Base-by-base conservation (phyloP, 371 early-diverging fungal genomes). In the Rhizopus microsporus region DNA sequence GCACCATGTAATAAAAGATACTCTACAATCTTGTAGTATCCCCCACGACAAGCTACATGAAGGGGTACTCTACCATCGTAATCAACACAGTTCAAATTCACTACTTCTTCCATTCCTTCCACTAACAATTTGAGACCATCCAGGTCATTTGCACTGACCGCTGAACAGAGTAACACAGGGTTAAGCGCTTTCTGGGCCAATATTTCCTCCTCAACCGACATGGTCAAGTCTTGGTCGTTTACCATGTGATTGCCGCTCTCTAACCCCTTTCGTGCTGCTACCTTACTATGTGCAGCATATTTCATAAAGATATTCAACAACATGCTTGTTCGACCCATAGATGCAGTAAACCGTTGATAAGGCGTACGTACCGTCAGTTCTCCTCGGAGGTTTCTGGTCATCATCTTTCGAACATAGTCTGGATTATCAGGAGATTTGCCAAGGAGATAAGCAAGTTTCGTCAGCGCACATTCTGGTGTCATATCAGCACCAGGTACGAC, bases 401-500 rank as follows among this genome's bases (percentile, higher is more conserved):
- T 90, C 60, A 93, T 71, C 37, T 79, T 78, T 16, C 97, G 92
- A 50, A 93, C 89, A 53, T 76, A 60, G 12, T 86, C 83, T 4
- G 90, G 86, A 46, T 81, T 56, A 44, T 72, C 54, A n/a, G 82
- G 86, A 3, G 45, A 31, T 44, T 71, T 73, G 17, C 94, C 93
- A 1, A 98, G 78, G 34, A 98, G 71, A 64, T 96, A 98, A 15
- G 93, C 89, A 4, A 98, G 85, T 66, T 98, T 98, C 9, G 97
- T 93, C 10, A 97, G 69, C 0, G 98, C 98, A 62, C 95, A 95
- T 77, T 97, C 98, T 6, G 96, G 90, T 1, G 98, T 97, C 97
- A 97, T 95, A 67, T 97, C 98, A n/a, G 89, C 83, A 13, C 99
- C 99, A 1, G 99, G 92, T 5, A 97, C 90, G 1, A 97, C 94